A percentile compares a stretch with the other conserved stretches of the same genome.
These are phyloP conservation scores for Boletus rufocinnamomeus DNA, from an alignment of 768 basidiomycete genomes.

Conservation along the genomic window DNA sequence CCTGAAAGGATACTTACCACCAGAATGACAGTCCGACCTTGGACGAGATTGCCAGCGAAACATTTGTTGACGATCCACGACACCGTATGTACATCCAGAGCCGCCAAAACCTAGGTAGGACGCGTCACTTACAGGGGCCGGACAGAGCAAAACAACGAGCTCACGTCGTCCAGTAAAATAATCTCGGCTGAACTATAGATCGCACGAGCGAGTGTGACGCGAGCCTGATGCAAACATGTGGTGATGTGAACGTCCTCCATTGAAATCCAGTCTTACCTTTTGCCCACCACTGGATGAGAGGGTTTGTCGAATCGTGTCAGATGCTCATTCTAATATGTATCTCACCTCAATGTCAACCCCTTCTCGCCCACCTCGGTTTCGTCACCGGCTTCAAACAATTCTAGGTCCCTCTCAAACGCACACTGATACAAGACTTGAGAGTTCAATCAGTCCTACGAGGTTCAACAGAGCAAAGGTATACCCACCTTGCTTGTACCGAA, in stretches of 20 bases:
- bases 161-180: slow-evolving; percentile 4
- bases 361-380: slow-evolving; percentile 6
- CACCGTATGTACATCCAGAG: slow-evolving; percentile 2
- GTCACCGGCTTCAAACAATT: background rate
- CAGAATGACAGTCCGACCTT: slow-evolving; percentile 6
- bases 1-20: background rate
- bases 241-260: too few species aligned
- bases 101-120: background rate
- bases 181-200: slow-evolving; percentile 2
- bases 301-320: background rate
- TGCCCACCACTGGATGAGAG: background rate
- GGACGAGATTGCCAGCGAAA: background rate
- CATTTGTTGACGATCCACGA: slow-evolving; percentile 8
- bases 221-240: background rate
- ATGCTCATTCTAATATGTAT: background rate
- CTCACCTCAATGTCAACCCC: slow-evolving; percentile 7
- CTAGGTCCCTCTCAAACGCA: background rate
- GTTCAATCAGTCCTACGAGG: background rate
- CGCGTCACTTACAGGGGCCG: background rate
- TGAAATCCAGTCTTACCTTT: background rate
- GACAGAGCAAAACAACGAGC: too few species aligned
- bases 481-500: slow-evolving; percentile 2
- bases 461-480: background rate
- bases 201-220: slow-evolving; percentile 3
- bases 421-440: background rate